Base-by-base conservation (phyloP, 768 basidiomycete genomes). In the Guyanaporus albipodus region DNA sequence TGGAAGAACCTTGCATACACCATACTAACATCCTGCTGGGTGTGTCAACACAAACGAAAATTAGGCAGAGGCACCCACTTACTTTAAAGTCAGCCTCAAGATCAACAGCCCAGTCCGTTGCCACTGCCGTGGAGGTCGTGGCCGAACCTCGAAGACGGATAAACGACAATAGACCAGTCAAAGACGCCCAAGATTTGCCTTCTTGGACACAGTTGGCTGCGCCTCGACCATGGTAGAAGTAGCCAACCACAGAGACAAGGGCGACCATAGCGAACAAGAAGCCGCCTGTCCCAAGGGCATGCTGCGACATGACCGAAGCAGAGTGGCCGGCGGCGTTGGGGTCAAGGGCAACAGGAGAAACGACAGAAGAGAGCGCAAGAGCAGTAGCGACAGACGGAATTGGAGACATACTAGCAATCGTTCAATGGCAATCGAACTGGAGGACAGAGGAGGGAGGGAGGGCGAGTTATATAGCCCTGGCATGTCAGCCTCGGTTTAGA, bases 1-100 rank as follows among this genome's bases (percentile, higher is more conserved):
- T 61, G 59, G 29, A 61, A 61, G 41, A 37, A 52, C 31, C 29
- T 56, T 1, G 56, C 57, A 24, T 61, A 59, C 0, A 61, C 48
- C 54, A 56, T 60, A 12, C 28, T 57, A 5, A 60, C 48, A 19
- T 62, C 49, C 14, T 53, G 23, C 34, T 52, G 19, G 9, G 1
- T 14, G 6, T 3, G 18, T 62, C 21, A 52, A 28, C 12, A 4
- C 3, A 2, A 35, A n/a, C 19, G 17, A 50, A 18, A 26, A 18
- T 8, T 3, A 28, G 9, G 11, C 2, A 21, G 3, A 8, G 1
- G 24, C 6, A 5, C 11, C 4, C 5, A 36, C 50, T 2, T 17
- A 51, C 57, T 34, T 62, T 43, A 2, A n/a, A 36, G 15, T 48
- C 49, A 4, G 9, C 31, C 50, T 57, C 60, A 8, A 46, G 24